phyloP scores from a whole-genome alignment of 805 yeast species.

The Millerago galiae region DNA sequence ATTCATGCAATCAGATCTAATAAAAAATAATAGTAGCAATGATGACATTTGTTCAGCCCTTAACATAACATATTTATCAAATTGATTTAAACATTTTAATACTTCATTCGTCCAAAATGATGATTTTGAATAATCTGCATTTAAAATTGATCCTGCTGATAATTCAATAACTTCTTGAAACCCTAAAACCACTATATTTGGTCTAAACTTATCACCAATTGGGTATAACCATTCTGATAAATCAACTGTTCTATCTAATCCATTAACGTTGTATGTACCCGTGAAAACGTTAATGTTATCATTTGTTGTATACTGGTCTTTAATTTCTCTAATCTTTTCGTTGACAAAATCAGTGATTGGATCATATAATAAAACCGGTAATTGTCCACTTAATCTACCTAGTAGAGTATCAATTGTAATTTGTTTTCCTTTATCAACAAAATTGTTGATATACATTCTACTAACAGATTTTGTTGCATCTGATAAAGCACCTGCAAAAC shows the following conservation, averaged over 20 bases:
- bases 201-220: conserved; percentile 43
- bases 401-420: conserved; percentile 80
- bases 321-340: conserved; percentile 43
- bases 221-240: conserved; percentile 80
- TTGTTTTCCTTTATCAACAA: conserved; percentile 88
- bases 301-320: conserved; percentile 46
- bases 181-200: conserved; percentile 85
- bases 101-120: conserved; percentile 73
- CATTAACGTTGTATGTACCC: conserved; percentile 88
- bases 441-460: conserved; percentile 91
- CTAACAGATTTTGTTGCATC: conserved; percentile 96
- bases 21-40: conserved; percentile 57
- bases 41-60: conserved; percentile 76
- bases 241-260: conserved; percentile 52
- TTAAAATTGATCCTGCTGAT: conserved; percentile 84
- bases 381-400: conserved; percentile 72
- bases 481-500: conserved; percentile 91
- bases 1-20: conserved; percentile 39
- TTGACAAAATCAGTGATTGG: conserved; percentile 85
- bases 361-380: conserved; percentile 70
- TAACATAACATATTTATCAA: conserved; percentile 52
- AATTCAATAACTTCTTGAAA: conserved; percentile 92
- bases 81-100: conserved; percentile 52
- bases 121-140: conserved; percentile 75
- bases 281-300: conserved; percentile 59